These are phyloP conservation scores for Blastomyces emzantsi DNA, from an alignment of 2,329 filamentous ascomycete species.

Conservation along the genomic window DNA sequence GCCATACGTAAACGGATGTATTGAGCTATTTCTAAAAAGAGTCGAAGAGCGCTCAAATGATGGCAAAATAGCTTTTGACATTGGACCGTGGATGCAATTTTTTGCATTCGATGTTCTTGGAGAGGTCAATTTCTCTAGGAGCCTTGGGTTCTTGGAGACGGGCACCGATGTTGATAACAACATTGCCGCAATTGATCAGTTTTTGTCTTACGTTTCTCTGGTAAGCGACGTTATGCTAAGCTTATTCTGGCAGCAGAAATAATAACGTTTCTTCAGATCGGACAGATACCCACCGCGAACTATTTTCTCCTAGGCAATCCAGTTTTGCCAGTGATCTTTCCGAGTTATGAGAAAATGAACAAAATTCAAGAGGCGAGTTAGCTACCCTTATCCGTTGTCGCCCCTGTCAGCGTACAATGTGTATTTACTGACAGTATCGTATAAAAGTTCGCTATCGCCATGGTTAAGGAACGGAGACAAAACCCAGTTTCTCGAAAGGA, in stretches of 20 bases:
- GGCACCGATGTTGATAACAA: slow-evolving; percentile 7
- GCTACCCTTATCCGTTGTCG: neutral
- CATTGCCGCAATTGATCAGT: neutral
- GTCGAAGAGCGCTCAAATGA: neutral
- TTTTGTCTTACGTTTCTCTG: neutral
- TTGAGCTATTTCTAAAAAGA: slow-evolving; percentile 15
- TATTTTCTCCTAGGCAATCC: slow-evolving; percentile 2
- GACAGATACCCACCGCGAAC: neutral
- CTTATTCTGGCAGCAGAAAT: neutral
- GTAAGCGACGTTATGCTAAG: neutral
- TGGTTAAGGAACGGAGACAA: slow-evolving; percentile 1
- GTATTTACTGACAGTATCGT: neutral
- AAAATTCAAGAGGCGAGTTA: neutral
- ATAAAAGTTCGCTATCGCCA: neutral
- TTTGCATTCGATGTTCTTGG: slow-evolving; percentile 23
- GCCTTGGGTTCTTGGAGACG: slow-evolving; percentile 19
- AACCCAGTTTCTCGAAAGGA: neutral
- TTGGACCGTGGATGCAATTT: slow-evolving; percentile 1
- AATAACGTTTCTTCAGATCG: neutral
- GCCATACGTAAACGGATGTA: slow-evolving; percentile 16
- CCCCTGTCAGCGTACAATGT: neutral
- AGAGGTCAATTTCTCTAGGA: slow-evolving; percentile 24
- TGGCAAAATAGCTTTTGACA: slow-evolving; percentile 10
- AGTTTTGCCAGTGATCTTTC: neutral
- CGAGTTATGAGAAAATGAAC: neutral